Evolutionary conservation across 1,284 basidiomycete species (phyloP).

Genomic region (Apiotrichum veenhuisii): DNA sequence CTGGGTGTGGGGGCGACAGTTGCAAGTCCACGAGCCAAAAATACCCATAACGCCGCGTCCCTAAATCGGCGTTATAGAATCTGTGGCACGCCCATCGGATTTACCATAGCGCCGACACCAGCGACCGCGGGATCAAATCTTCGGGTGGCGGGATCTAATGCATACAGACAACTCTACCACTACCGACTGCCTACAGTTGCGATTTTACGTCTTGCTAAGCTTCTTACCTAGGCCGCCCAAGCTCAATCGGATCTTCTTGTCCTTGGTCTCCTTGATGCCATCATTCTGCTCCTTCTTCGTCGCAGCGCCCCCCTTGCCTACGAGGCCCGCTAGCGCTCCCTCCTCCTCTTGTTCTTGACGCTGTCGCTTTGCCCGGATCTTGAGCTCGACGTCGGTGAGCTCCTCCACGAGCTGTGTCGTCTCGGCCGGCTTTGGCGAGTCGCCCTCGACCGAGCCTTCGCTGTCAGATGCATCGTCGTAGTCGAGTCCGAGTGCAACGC

Average conservation of each 20-base stretch:
- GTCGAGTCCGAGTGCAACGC: constrained; percentile 35
- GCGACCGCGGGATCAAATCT: not conserved
- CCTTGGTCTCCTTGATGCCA: constrained; percentile 12
- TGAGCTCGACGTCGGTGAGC: constrained; percentile 51
- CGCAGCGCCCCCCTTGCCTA: constrained; percentile 4
- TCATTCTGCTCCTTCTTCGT: not conserved
- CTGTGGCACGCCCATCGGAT: constrained; percentile 3
- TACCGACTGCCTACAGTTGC: not conserved
- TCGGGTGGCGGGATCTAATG: not conserved
- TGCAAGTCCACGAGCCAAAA: no score
- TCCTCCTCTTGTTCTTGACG: constrained; percentile 61
- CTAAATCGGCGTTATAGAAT: not conserved
- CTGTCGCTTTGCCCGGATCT: constrained; percentile 65
- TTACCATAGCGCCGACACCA: not conserved
- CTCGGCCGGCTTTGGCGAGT: constrained; percentile 19
- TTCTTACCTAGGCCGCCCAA: constrained; percentile 28
- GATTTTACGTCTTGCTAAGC: constrained; percentile 6
- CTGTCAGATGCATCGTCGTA: constrained; percentile 49
- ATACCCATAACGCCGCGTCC: not conserved
- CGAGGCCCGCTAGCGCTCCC: constrained; percentile 21
- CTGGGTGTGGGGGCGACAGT: no score
- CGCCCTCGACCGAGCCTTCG: constrained; percentile 33
- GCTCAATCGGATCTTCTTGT: constrained; percentile 39
- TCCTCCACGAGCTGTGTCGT: constrained; percentile 30
- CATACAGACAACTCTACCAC: not conserved